These are phyloP conservation scores for Mortierella sp. DNA, from an alignment of 371 early-diverging fungal genomes.

Conservation along the genomic window DNA sequence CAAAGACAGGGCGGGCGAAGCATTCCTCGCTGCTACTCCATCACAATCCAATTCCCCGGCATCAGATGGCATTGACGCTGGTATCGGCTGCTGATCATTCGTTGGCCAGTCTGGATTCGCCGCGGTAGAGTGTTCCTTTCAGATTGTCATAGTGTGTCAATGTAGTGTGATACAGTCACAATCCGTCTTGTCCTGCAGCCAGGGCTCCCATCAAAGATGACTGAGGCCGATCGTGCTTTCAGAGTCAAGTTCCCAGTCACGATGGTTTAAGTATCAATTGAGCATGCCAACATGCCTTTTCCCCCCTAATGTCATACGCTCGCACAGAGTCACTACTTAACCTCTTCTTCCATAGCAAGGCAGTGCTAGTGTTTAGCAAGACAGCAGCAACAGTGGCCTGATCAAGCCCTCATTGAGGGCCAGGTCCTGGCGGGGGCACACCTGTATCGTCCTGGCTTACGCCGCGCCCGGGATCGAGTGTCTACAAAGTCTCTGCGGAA, in stretches of 20 bases:
- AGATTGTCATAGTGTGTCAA: no score
- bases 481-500: slow-evolving; percentile 50
- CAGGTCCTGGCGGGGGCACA: slow-evolving; percentile 48
- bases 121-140: no score
- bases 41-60: slow-evolving; percentile 16
- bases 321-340: slow-evolving; percentile 52
- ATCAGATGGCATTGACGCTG: slow-evolving; percentile 23
- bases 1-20: no score
- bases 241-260: slow-evolving; percentile 7
- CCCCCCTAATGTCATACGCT: slow-evolving; percentile 37
- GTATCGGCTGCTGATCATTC: background rate
- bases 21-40: background rate
- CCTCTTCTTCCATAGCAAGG: slow-evolving; percentile 37
- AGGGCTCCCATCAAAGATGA: no score
- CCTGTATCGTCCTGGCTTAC: slow-evolving; percentile 46
- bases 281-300: background rate
- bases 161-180: no score
- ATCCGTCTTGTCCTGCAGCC: no score
- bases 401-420: slow-evolving; percentile 36
- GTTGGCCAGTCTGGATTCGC: no score
- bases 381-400: slow-evolving; percentile 40
- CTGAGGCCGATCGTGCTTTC: background rate
- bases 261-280: background rate
- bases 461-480: slow-evolving; percentile 53
- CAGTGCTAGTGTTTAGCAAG: slow-evolving; percentile 53